Percentiles rank a stretch among this genome's conserved stretches.
phyloP scores from a whole-genome alignment of 306 rosid species.

The Hippophae tibetana region DNA sequence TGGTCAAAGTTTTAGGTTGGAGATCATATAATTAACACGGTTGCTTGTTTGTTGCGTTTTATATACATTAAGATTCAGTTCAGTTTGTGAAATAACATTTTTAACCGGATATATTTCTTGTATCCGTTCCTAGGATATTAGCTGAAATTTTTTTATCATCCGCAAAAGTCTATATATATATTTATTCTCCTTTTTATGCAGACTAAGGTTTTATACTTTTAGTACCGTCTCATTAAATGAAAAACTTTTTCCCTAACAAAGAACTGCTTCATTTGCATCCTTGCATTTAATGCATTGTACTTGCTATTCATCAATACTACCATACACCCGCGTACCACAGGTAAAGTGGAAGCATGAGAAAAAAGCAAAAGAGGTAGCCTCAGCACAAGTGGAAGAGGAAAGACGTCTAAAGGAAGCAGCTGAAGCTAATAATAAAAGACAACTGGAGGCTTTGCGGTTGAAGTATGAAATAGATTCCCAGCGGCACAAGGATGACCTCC shows the following conservation, averaged over 20 bases:
- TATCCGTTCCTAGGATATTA: no score
- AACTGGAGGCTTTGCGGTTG: conserved; percentile 65
- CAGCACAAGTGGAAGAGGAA: conserved; percentile 53
- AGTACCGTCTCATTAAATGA: neutral
- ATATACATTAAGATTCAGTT: no score
- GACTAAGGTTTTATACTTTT: neutral
- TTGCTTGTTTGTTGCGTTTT: no score
- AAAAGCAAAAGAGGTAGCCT: conserved; percentile 69
- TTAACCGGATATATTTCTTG: no score
- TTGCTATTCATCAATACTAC: neutral
- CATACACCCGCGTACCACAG: conserved; percentile 19
- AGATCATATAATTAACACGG: no score
- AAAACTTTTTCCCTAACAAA: neutral
- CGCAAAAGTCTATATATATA: no score
- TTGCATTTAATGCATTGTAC: neutral
- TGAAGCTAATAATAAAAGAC: conserved; percentile 63
- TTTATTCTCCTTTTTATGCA: no score
- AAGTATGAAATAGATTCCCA: conserved; percentile 90
- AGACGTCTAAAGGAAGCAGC: conserved; percentile 64
- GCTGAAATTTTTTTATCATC: no score
- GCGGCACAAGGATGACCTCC: conserved; percentile 90
- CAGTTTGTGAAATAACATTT: no score
- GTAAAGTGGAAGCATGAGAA: conserved; percentile 63
- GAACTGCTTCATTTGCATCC: neutral
- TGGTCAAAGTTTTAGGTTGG: no score